A percentile compares a stretch with the other conserved stretches of the same genome.
Evolutionary conservation across 2,329 filamentous ascomycete species (phyloP).

Genomic region (Trichocomaceae sp.): DNA sequence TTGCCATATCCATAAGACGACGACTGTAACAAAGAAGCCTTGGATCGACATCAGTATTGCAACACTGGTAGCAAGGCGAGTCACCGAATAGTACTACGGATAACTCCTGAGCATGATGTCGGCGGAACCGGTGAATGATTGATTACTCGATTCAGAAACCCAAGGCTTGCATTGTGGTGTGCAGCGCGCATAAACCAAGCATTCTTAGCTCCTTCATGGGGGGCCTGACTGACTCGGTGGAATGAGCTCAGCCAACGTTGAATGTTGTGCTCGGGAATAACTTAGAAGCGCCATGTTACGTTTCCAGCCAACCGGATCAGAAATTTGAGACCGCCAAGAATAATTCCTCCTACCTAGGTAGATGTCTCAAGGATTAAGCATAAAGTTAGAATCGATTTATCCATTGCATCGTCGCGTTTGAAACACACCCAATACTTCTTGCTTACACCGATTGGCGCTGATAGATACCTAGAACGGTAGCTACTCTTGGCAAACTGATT

Average conservation of each 20-base stretch:
- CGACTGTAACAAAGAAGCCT: conserved; percentile 4
- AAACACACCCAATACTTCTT: not conserved
- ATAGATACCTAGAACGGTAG: conserved; percentile 6
- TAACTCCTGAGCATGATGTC: no score
- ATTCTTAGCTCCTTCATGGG: not conserved
- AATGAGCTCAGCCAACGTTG: not conserved
- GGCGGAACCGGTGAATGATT: not conserved
- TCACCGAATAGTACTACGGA: no score
- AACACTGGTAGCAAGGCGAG: no score
- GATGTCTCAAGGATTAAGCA: not conserved
- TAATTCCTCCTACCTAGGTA: not conserved
- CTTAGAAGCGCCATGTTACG: not conserved
- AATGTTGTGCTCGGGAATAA: not conserved
- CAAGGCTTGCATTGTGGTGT: not conserved
- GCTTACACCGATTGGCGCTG: conserved; percentile 1
- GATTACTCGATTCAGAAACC: not conserved
- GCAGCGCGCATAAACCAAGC: not conserved
- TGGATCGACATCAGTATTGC: conserved; percentile 2
- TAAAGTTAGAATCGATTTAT: not conserved
- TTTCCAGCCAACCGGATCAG: not conserved
- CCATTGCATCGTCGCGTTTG: not conserved
- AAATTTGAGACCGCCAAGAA: not conserved
- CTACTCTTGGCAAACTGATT: not conserved
- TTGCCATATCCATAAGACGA: not conserved
- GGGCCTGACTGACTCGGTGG: not conserved